Evolutionary conservation across 805 yeast genomes (phyloP).

Genomic region (Hanseniaspora valbyensis): DNA sequence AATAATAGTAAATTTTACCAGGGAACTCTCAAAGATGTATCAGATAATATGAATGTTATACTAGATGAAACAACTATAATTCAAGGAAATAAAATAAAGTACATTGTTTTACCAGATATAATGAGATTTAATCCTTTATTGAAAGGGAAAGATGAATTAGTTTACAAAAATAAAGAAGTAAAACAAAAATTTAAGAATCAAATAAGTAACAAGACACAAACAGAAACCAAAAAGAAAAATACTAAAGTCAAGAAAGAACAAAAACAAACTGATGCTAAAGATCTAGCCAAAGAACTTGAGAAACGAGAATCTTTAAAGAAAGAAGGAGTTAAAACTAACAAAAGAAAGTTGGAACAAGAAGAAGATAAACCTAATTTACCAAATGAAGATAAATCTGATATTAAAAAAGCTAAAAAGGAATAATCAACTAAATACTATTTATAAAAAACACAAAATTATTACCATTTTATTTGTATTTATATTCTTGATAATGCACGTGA

Average conservation of each 20-base stretch:
- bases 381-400: background rate
- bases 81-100: constrained; percentile 9
- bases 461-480: too few species aligned
- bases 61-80: background rate
- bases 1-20: background rate
- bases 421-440: background rate
- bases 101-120: constrained; percentile 11
- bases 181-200: background rate
- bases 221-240: background rate
- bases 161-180: background rate
- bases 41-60: background rate
- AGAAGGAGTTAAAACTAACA: background rate
- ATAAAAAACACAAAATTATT: too few species aligned
- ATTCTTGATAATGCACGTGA: too few species aligned
- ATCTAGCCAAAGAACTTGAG: background rate
- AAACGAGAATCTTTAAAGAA: constrained; percentile 3
- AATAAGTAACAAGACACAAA: background rate
- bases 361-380: background rate
- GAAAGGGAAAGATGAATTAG: constrained; percentile 1
- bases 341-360: background rate
- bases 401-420: background rate
- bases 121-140: constrained; percentile 13
- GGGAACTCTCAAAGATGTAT: background rate
- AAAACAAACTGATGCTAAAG: background rate
- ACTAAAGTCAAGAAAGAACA: background rate